A percentile compares a stretch with the other conserved stretches of the same genome.
phyloP scores from a whole-genome alignment of 371 early-diverging fungal species.

The Rhizopus microsporus region DNA sequence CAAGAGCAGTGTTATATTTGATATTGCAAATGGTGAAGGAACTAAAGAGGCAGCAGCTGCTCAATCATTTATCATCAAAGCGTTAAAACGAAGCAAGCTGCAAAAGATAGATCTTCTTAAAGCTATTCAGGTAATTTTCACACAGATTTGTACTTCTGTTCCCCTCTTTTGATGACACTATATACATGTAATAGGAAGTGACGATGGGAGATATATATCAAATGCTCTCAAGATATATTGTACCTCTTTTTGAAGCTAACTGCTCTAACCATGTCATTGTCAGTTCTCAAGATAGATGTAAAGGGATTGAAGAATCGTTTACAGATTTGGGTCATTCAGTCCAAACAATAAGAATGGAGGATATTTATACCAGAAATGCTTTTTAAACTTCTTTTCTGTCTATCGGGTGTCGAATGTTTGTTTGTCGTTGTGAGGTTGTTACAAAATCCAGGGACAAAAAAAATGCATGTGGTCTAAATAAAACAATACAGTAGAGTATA shows the following conservation, averaged over 20 bases:
- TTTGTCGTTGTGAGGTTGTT: no score
- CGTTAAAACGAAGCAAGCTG: conserved; percentile 41
- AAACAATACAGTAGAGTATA: no score
- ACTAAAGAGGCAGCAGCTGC: conserved; percentile 46
- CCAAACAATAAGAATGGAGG: conserved; percentile 18
- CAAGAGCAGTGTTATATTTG: conserved; percentile 56
- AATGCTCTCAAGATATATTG: conserved; percentile 31
- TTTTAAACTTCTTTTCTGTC: conserved; percentile 13
- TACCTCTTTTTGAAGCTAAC: conserved; percentile 41
- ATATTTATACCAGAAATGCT: conserved; percentile 18
- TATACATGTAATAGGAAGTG: conserved; percentile 21
- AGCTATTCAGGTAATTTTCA: conserved; percentile 17
- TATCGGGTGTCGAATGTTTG: no score
- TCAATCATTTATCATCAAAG: conserved; percentile 51
- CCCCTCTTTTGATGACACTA: no score
- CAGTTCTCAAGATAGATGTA: conserved; percentile 38
- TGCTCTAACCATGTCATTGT: conserved; percentile 49
- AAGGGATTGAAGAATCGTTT: conserved; percentile 30
- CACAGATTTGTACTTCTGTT: not conserved
- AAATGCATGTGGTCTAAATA: no score
- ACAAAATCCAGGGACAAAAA: no score
- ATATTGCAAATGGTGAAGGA: conserved; percentile 51
- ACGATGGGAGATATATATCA: conserved; percentile 30
- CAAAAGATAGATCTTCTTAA: conserved; percentile 45
- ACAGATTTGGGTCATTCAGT: conserved; percentile 15